These are phyloP conservation scores for Xylaria sp. DNA, from an alignment of 2,329 filamentous ascomycete species.

Conservation along the genomic window DNA sequence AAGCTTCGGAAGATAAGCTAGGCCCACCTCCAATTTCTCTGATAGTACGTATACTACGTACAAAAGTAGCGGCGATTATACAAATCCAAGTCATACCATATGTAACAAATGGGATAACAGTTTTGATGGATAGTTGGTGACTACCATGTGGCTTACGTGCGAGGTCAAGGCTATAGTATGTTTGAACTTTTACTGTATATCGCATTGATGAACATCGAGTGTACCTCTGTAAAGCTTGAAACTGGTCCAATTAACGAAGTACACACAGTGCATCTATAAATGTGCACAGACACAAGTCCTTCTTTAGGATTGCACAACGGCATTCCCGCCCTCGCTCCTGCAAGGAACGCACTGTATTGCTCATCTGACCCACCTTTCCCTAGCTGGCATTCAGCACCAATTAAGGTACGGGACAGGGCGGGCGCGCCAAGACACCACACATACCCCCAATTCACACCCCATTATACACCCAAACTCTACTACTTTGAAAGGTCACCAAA, in stretches of 20 bases:
- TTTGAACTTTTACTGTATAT: background rate
- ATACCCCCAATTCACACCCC: too few species aligned
- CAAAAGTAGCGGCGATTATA: too few species aligned
- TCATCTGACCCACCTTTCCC: conserved; percentile 27
- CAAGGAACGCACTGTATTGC: conserved; percentile 29
- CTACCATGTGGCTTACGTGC: background rate
- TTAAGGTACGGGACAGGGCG: too few species aligned
- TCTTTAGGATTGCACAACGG: conserved; percentile 32
- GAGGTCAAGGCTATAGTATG: background rate
- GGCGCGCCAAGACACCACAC: too few species aligned
- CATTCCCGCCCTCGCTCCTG: conserved; percentile 30
- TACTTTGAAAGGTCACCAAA: too few species aligned
- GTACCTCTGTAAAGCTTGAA: background rate
- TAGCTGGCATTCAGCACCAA: conserved; percentile 7
- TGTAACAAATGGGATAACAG: background rate
- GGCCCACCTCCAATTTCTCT: conserved; percentile 35
- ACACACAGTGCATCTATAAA: conserved; percentile 14
- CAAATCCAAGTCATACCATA: too few species aligned
- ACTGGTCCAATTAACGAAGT: background rate
- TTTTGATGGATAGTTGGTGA: background rate
- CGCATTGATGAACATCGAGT: background rate
- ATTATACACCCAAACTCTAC: too few species aligned
- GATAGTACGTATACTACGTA: conserved; percentile 8
- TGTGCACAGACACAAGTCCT: background rate
- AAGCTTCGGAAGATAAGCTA: conserved; percentile 32